These are phyloP conservation scores for Leccinum subgranulosum DNA, from an alignment of 768 basidiomycete genomes.

Conservation along the genomic window DNA sequence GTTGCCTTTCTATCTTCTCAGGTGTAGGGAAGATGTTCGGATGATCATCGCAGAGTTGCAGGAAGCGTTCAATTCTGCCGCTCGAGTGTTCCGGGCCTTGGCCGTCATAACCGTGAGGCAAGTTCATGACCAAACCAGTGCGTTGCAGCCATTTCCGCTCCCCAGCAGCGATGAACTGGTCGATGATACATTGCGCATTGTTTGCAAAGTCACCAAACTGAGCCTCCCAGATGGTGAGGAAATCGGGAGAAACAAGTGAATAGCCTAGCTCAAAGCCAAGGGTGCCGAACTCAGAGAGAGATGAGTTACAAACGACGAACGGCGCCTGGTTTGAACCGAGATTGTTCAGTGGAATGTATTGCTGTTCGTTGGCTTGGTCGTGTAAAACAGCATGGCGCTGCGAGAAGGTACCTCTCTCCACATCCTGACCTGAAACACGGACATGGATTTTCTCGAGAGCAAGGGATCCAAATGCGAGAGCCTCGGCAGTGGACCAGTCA, in stretches of 20 bases:
- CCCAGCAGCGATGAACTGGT: constrained; percentile 97
- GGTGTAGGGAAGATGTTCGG: constrained; percentile 84
- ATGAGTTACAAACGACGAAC: constrained; percentile 96
- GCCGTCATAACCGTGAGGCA: constrained; percentile 97
- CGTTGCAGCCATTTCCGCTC: constrained; percentile 98
- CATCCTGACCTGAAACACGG: constrained; percentile 95
- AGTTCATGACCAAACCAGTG: constrained; percentile 80
- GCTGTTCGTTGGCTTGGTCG: constrained; percentile 89
- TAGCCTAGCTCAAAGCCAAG: constrained; percentile 99
- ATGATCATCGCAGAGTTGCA: constrained; percentile 97
- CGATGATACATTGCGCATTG: constrained; percentile 96
- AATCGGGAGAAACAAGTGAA: constrained; percentile 92
- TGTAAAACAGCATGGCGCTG: constrained; percentile 97
- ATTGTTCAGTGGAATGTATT: constrained; percentile 87
- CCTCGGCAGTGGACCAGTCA: constrained; percentile 98
- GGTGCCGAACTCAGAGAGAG: constrained; percentile 89
- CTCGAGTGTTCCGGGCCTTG: constrained; percentile 99
- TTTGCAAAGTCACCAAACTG: constrained; percentile 99
- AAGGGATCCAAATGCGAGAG: constrained; percentile 91
- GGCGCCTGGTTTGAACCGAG: constrained; percentile 84
- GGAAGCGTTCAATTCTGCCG: constrained; percentile 91
- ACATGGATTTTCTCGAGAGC: constrained; percentile 93
- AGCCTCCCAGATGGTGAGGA: constrained; percentile 96
- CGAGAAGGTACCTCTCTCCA: constrained; percentile 98
- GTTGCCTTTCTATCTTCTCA: constrained; percentile 90